Evolutionary conservation across 2,329 filamentous ascomycete genomes (phyloP).

Genomic region (Hymenoscyphus salicellus): DNA sequence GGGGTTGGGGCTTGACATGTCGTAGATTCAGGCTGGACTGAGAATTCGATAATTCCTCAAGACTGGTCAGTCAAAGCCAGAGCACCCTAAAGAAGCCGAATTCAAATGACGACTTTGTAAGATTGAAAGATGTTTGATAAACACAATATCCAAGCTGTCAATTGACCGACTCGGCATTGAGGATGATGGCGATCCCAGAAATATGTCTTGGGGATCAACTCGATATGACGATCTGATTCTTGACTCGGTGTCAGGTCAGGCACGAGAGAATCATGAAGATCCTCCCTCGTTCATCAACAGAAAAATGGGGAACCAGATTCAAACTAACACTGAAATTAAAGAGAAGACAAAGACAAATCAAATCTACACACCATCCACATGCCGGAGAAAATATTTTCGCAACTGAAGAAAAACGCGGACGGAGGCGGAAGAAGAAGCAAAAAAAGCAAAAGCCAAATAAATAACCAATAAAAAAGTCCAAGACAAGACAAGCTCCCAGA

Average conservation of each 20-base stretch:
- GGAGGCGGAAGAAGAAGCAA: not conserved
- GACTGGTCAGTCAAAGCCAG: too few relatives aligned
- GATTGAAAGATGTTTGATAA: too few relatives aligned
- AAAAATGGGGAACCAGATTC: not conserved
- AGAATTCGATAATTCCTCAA: too few relatives aligned
- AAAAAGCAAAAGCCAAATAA: not conserved
- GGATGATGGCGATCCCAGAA: too few relatives aligned
- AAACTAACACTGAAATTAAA: not conserved
- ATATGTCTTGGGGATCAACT: not conserved
- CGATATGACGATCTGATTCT: not conserved
- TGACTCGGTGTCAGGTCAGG: not conserved
- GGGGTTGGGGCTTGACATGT: too few relatives aligned
- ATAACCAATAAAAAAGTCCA: not conserved
- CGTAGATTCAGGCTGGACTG: too few relatives aligned
- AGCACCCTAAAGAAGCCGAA: too few relatives aligned
- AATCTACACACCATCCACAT: not conserved
- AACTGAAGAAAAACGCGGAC: not conserved
- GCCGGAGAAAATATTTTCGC: not conserved
- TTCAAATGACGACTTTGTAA: too few relatives aligned
- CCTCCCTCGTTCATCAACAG: not conserved
- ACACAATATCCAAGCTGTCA: too few relatives aligned
- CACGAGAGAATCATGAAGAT: not conserved
- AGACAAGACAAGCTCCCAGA: not conserved
- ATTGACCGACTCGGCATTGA: too few relatives aligned
- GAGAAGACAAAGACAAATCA: not conserved